Base-by-base conservation (phyloP, 2,329 filamentous ascomycete species). In the Pezicula neosporulosa region DNA sequence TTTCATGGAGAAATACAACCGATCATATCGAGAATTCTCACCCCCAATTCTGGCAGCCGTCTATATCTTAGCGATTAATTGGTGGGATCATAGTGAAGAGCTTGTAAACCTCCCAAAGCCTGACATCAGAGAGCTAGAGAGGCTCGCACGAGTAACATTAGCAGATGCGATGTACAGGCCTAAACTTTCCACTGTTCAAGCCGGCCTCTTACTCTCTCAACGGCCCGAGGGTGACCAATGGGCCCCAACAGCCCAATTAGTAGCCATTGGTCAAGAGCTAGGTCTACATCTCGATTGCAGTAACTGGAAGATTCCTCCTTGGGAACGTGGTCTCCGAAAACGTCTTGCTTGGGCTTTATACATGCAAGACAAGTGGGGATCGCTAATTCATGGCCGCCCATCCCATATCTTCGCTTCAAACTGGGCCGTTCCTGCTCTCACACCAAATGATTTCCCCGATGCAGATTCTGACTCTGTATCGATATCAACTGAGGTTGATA, bases 351-450 rank as follows among this genome's bases (percentile, higher is more conserved):
- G 92, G 91, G 91, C 89, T 2, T 70, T 96, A 47, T 96, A 94
- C 67, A 93, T 95, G 86, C 90, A 96, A 70, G 92, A 97, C 70
- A 95, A 89, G 68, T 96, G 91, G 91, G 89, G 88, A 15, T 86
- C 90, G 2, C 75, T 96, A 18, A 85, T 94, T 21, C 89, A 95
- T 63, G 90, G 90, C 44, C 85, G 90, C 10, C 91, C 90, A 1
- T 94, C 90, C 4, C 90, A 95, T 58, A 81, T 84, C 38, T 80
- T 81, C 57, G 68, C 74, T 18, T 72, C 76, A 44, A 83, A 95
- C 67, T 96, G 90, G 90, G 90, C 86, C 2, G 90, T 96, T 6
- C 77, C 78, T 52, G 66, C 75, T 6, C 77, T 90, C n/a, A 77
- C 73, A 4, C 69, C 76, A 43, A 81, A 84, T 51, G 88, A 92